Evolutionary conservation across 345 rosid genomes (phyloP).

Genomic region (Salix dunnii): DNA sequence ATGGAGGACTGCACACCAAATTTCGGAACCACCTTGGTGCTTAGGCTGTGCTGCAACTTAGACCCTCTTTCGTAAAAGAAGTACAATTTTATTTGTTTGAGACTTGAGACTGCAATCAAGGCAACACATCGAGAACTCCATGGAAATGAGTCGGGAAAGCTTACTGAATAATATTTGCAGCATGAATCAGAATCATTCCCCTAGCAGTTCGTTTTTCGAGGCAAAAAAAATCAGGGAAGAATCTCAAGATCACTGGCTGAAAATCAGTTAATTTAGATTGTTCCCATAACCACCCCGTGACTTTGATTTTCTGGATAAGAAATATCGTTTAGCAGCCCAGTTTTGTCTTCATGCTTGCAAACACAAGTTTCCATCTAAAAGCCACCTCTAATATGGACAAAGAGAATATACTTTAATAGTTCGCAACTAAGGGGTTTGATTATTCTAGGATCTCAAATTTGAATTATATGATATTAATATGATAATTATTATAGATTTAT

Average conservation of each 20-base stretch:
- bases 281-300: constrained; percentile 20
- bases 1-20: not conserved
- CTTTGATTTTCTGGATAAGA: not conserved
- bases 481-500: rapidly evolving
- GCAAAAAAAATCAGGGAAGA: not conserved
- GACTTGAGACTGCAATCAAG: too few species aligned
- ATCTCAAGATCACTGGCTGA: not conserved
- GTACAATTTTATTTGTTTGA: too few species aligned
- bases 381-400: not conserved
- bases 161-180: not conserved
- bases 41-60: too few species aligned
- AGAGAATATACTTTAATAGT: not conserved
- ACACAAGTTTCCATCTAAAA: not conserved
- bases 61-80: too few species aligned
- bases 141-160: not conserved
- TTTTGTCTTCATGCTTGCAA: not conserved
- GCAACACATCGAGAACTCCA: too few species aligned
- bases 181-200: not conserved
- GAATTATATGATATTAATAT: too few species aligned
- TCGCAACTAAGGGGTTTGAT: too few species aligned
- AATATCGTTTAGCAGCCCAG: not conserved
- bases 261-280: constrained; percentile 1
- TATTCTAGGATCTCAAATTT: too few species aligned
- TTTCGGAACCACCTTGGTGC: too few species aligned
- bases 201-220: not conserved